Evolutionary conservation across 2,329 filamentous ascomycete species (phyloP).

Genomic region (Chrysoporthe deuterocubensis): DNA sequence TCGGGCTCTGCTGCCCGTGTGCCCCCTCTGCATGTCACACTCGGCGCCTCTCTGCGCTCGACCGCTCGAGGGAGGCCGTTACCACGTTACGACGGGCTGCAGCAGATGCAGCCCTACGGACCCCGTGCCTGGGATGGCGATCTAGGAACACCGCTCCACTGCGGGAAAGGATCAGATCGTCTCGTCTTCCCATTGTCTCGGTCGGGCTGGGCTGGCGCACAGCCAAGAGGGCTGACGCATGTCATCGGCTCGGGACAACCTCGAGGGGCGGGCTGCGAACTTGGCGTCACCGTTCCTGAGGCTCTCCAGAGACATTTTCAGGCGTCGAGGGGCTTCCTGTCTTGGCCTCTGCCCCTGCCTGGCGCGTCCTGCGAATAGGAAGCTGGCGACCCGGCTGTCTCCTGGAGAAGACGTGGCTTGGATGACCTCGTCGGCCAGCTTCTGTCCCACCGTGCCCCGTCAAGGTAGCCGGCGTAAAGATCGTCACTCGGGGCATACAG

Average conservation of each 20-base stretch:
- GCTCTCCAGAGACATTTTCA: neutral
- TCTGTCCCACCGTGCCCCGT: neutral
- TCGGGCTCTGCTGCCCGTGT: neutral
- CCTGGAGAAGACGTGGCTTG: too few relatives aligned
- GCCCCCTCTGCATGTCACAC: constrained; percentile 4
- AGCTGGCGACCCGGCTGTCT: too few relatives aligned
- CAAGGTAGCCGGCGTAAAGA: too few relatives aligned
- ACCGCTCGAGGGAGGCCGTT: neutral
- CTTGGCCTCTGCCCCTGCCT: too few relatives aligned
- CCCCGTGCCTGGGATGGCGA: constrained; percentile 1
- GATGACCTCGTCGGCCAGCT: neutral
- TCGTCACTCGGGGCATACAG: neutral
- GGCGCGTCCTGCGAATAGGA: too few relatives aligned
- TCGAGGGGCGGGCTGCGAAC: neutral
- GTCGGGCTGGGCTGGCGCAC: neutral
- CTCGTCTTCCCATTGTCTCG: neutral
- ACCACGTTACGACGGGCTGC: neutral
- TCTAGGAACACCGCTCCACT: neutral
- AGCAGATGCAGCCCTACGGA: constrained; percentile 18
- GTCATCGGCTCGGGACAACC: neutral
- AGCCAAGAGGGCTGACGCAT: constrained; percentile 5
- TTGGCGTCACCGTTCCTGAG: neutral
- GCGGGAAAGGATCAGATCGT: constrained; percentile 4
- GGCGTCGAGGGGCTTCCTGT: too few relatives aligned
- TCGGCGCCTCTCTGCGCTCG: neutral